Evolutionary conservation across 2,329 filamentous ascomycete genomes (phyloP), one percentile per base, ranked within the genome.

Genomic region (Pyrenochaeta sp.): DNA sequence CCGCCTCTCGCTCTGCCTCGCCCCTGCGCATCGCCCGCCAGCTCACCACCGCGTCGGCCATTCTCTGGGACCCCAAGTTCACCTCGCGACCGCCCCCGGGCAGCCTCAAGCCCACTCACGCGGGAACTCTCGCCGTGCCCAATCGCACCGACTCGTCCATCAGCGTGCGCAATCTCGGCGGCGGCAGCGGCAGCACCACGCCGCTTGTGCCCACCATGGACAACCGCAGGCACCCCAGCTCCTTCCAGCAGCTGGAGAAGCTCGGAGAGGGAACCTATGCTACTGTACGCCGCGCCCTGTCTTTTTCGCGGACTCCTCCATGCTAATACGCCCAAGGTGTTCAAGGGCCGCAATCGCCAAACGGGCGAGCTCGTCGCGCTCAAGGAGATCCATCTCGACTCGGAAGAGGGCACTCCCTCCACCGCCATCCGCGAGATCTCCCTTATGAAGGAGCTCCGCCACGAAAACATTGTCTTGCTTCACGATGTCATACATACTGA

Each of bases 401-500:
- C 90, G 35, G 94, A 99, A 78, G 94, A 99, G 77, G 94, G 94
- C 61, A 99, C 94, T 0, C 94, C 94, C 3, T 95, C 89, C 37
- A 99, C 94, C 0, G 94, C 94, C 32, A 99, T 99, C 71, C 90
- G 94, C 65, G 94, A 99, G 74, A 99, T 99, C 64, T 96, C 92
- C 1, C 81, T 99, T 44, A 97, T 99, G 94, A 99, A 99, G 76
- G 94, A 99, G 75, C 82, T 99, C 58, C 97, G 97, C 75, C 94
- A 99, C 74, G 92, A 96, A 72, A 97, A 96, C 69, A 97, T 99
- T 58, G 92, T 99, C 62, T 90, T 88, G 46, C 85, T 99, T 4
- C 90, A 97, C 81, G 94, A 99, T 80, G 94, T 99, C 43, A 97
- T 99, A 65, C 94, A 99, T 74, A 99, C 94, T 45, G 94, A 99